Conservation (phyloP, 495 filamentous ascomycete species). For the Aspergillus steynii region DNA sequence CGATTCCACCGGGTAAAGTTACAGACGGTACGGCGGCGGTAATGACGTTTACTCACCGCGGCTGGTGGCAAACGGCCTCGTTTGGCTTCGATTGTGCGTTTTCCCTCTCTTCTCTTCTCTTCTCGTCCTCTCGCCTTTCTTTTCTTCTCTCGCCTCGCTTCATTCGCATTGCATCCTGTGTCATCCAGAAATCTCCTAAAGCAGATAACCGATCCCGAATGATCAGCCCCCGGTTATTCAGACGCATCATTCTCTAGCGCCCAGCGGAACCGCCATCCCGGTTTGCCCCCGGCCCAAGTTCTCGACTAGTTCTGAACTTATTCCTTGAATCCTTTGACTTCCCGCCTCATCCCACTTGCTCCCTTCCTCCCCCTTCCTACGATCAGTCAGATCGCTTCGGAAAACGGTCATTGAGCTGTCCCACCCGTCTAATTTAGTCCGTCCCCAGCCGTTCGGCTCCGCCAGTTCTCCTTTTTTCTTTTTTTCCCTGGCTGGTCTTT, state of each 20-base stretch:
- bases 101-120: slow-evolving; percentile 1
- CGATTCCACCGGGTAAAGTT: slow-evolving; percentile 9
- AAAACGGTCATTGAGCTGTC: slow-evolving; percentile 10
- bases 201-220: slow-evolving; percentile 14
- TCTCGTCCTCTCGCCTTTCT: neutral
- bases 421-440: slow-evolving; percentile 14
- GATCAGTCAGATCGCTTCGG: neutral
- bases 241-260: slow-evolving; percentile 16
- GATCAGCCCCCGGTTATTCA: slow-evolving; percentile 4
- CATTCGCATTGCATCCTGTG: too few species aligned
- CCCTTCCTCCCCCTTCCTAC: slow-evolving; percentile 9
- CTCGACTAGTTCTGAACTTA: slow-evolving; percentile 11
- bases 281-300: slow-evolving; percentile 27
- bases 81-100: neutral
- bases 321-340: too few species aligned
- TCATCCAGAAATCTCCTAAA: slow-evolving; percentile 1
- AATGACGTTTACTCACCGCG: slow-evolving; percentile 11
- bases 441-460: slow-evolving; percentile 5
- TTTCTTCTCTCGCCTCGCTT: too few species aligned
- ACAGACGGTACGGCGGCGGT: slow-evolving; percentile 14
- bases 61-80: too few species aligned
- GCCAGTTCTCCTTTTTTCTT: slow-evolving; percentile 4
- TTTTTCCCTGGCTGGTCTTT: neutral
- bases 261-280: slow-evolving; percentile 28
- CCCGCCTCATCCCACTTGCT: slow-evolving; percentile 29